Conservation (phyloP, 306 rosid species). For the Arachis hypogaea region DNA sequence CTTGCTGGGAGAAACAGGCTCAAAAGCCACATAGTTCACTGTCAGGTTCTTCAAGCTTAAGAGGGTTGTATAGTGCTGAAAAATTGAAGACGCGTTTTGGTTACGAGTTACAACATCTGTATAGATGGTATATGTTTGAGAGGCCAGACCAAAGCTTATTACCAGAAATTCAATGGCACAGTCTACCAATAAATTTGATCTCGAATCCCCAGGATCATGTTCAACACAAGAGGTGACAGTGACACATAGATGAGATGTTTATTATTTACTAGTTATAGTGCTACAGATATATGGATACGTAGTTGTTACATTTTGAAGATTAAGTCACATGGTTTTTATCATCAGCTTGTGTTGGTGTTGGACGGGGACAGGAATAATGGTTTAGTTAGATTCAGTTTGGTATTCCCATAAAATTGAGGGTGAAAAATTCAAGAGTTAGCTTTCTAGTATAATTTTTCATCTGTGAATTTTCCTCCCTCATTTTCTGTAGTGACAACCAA, state of each 20-base stretch:
- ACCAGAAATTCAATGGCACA: slow-evolving; percentile 31
- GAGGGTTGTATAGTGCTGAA: slow-evolving; percentile 42
- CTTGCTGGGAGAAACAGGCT: slow-evolving; percentile 82
- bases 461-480: slow-evolving; percentile 52
- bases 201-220: slow-evolving; percentile 34
- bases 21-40: slow-evolving; percentile 88
- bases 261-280: slow-evolving; percentile 37
- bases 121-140: slow-evolving; percentile 27
- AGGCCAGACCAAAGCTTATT: slow-evolving; percentile 38
- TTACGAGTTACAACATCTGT: slow-evolving; percentile 32
- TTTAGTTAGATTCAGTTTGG: slow-evolving; percentile 34
- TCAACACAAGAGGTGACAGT: slow-evolving; percentile 40
- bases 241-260: slow-evolving; percentile 44
- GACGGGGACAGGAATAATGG: slow-evolving; percentile 33
- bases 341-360: slow-evolving; percentile 36
- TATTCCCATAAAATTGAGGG: slow-evolving; percentile 44
- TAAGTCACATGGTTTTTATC: slow-evolving; percentile 38
- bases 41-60: slow-evolving; percentile 88
- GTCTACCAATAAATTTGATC: slow-evolving; percentile 33
- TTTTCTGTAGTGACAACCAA: slow-evolving; percentile 32
- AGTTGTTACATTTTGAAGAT: slow-evolving; percentile 43
- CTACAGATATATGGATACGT: slow-evolving; percentile 53
- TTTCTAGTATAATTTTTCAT: slow-evolving; percentile 31
- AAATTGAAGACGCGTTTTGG: slow-evolving; percentile 22
- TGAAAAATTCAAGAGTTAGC: slow-evolving; percentile 44